Evolutionary conservation across 176 grass and related monocot species (phyloP), one percentile per base, ranked within the genome.

Genomic region (Lolium multiflorum): DNA sequence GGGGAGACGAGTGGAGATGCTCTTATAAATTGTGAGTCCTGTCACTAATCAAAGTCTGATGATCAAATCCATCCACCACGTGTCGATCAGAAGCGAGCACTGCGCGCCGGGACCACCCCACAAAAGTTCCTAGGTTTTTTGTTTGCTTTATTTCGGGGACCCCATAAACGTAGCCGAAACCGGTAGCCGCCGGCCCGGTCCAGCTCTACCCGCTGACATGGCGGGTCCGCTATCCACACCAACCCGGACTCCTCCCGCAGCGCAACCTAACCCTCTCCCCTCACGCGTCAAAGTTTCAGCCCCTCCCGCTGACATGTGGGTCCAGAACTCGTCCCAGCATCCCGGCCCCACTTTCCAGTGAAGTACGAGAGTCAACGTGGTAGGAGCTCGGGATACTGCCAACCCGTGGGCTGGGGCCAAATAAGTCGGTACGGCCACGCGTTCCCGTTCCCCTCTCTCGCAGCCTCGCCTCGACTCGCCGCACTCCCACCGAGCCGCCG

Each of bases 381-480:
- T 47, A 1, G 15, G 41, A 18, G 1, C 44, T 11, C 2, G 43
- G 58, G 25, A 7, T 76, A 48, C 48, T 22, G 73, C 49, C 48
- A 64, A 85, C 73, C 47, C 54, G 17, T 55, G 8, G 41, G 41
- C 59, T 63, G 21, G 43, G 83, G 62, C 35, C 46, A 60, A 39
- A 78, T 78, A 85, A 51, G 68, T 41, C 61, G 61, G 16, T 85
- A 55, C 60, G 61, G n/a, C 31, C 62, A 56, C 73, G n/a, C 60
- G n/a, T 26, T 71, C 49, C 13, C 60, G 15, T 38, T 8, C 46
- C 9, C 47, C 14, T 35, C 31, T 74, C 71, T 31, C 72, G 22
- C 47, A 74, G 21, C 26, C 72, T 46, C 68, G 39, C 38, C 18
- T 75, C 69, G 4, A 7, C 4, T 73, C 71, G 41, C 71, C 71